Evolutionary conservation across 768 basidiomycete genomes (phyloP), one percentile per base, ranked within the genome.

Genomic region (Rhizopogon vulgaris): DNA sequence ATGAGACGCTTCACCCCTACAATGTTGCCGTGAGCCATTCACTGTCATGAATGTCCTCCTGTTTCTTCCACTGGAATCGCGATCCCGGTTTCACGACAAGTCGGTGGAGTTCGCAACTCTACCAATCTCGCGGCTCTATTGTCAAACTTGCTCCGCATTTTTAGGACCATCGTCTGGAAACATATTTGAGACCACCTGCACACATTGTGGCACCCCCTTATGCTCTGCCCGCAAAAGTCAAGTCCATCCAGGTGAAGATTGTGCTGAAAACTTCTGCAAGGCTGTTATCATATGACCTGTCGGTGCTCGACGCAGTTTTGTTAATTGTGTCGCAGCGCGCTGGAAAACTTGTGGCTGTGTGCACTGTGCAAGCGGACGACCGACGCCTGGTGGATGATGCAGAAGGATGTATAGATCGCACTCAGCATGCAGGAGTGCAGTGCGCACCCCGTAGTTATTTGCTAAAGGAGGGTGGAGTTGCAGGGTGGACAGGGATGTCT

Each of bases 231-330:
- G 83, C 72, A 83, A 78, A 55, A 68, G 75, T 36, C 41, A 49
- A 1, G 68, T 68, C 1, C 83, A 85, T 60, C 62, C 63, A 0
- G 58, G 58, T 6, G 59, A 69, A 38, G 56, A 57, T 2, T 84
- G 83, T 40, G 55, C 54, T 1, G 76, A 73, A 17, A 78, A 56
- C 71, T 83, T 14, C 60, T 66, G n/a, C 58, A 70, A 4, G 84
- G 84, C 0, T 85, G 84, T 54, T 81, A 77, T 61, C 84, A 86
- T 45, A 84, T 86, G 68, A 82, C 76, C 11, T 86, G 84, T 54
- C 71, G 65, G 0, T 73, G 72, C 51, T 49, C 53, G 9, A 67
- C 72, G 0, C 61, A 86, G 56, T 85, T 86, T 63, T 86, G 84
- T 59, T 85, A 87, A 59, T 42, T 82, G 8, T 88, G 87, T n/a